A percentile compares a stretch with the other conserved stretches of the same genome.
Conservation (phyloP, 23 red algal genomes). For the Agarophyton chilense region DNA sequence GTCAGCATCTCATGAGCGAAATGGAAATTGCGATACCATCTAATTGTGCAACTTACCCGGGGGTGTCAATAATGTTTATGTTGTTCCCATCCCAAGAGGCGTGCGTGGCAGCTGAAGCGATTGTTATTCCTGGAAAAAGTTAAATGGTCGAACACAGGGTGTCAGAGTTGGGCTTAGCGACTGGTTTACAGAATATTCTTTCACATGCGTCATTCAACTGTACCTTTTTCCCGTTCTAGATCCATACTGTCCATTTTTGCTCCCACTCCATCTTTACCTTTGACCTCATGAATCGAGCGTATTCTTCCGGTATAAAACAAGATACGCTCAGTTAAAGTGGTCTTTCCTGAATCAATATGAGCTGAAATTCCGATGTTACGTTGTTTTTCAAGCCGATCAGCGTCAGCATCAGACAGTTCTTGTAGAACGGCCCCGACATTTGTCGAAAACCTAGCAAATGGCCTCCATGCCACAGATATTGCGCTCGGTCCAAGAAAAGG, state of each 20-base stretch:
- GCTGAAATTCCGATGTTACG: conserved; percentile 97
- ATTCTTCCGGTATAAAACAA: conserved; percentile 98
- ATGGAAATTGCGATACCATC: neutral
- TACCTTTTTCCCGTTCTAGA: conserved; percentile 91
- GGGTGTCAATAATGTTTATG: conserved; percentile 99
- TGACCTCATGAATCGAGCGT: conserved; percentile 91
- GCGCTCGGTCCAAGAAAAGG: neutral
- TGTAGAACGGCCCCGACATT: conserved; percentile 31
- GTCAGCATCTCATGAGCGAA: neutral
- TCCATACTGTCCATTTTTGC: conserved; percentile 99
- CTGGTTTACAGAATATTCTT: too few species aligned
- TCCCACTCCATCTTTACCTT: conserved; percentile 98
- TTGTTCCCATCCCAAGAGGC: conserved; percentile 73
- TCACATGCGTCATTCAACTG: neutral
- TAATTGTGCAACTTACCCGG: conserved; percentile 68
- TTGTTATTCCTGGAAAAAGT: conserved; percentile 83
- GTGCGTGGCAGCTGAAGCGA: conserved; percentile 94
- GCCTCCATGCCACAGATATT: neutral
- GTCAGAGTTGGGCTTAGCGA: neutral
- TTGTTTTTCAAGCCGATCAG: conserved; percentile 54
- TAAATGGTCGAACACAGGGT: neutral
- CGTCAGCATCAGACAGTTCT: conserved; percentile 25
- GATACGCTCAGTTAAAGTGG: conserved; percentile 97
- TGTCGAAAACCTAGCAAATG: neutral
- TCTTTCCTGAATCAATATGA: conserved; percentile 99